Base-by-base conservation (phyloP, 768 basidiomycete species). In the Collybia nuda region DNA sequence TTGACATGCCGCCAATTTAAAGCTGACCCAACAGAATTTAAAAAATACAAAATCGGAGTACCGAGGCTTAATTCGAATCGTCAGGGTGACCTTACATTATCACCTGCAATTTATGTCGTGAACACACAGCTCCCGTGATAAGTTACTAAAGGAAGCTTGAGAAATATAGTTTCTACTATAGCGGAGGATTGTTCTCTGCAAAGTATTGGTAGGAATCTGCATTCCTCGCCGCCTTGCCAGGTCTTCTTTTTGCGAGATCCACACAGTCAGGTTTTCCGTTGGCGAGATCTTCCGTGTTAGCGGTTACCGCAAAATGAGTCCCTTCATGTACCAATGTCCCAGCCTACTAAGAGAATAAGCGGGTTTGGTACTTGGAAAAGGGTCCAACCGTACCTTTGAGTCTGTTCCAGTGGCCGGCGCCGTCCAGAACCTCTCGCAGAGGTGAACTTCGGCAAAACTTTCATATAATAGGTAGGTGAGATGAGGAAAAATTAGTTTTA, bases 191-290 rank as follows among this genome's bases (percentile, higher is more conserved):
- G 61, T 70, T 70, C 63, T 71, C 69, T 15, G 69, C 67, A 46
- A 68, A 71, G 58, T 70, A 71, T 44, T 72, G 69, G 56, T 72
- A 67, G 53, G 41, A 59, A 52, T 72, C 70, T 1, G 68, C 68
- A 56, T 70, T 70, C 43, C 40, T 41, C 45, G 67, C 60, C 7
- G 70, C 70, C 47, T 66, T 39, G 19, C 43, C 19, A 2, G 67
- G 57, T 56, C 64, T 62, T 58, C 56, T 62, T 54, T 57, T 59
- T 9, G 68, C 68, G 17, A 70, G 60, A 29, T 48, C 60, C 62
- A 62, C 6, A 64, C 63, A 7, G 26, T 47, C 41, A 45, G 56
- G 54, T 67, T 32, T 68, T 48, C 68, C 68, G 50, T 69, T 67
- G 41, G 57, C 65, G 49, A 64, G 55, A 47, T 70, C 68, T 29